Conservation (phyloP, 805 yeast genomes). For the Ogataea nonfermentans region DNA sequence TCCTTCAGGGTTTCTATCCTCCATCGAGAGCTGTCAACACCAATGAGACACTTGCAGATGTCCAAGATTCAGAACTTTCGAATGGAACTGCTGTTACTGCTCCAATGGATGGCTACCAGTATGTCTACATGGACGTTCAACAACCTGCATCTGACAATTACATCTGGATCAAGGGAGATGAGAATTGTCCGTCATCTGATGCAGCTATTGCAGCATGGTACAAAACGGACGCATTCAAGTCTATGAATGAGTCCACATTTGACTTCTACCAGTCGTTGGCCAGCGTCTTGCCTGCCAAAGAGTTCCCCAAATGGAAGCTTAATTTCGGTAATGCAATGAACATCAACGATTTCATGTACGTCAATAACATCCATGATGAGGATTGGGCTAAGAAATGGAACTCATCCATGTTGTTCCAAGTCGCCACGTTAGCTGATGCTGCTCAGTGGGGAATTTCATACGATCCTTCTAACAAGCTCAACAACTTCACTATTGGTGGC, state of each 20-base stretch:
- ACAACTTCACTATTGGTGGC: conserved; percentile 42
- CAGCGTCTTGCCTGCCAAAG: conserved; percentile 26
- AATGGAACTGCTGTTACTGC: conserved; percentile 40
- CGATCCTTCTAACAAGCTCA: conserved; percentile 29
- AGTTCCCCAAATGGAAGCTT: conserved; percentile 32
- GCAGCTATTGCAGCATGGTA: conserved; percentile 34
- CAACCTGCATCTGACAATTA: conserved; percentile 36
- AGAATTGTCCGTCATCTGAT: conserved; percentile 39
- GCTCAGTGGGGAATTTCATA: conserved; percentile 39
- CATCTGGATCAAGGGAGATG: conserved; percentile 44
- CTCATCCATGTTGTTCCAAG: conserved; percentile 31
- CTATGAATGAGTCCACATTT: conserved; percentile 35
- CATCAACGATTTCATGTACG: conserved; percentile 41
- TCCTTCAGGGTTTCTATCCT: conserved; percentile 49
- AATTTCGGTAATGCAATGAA: conserved; percentile 40
- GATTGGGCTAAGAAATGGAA: conserved; percentile 36
- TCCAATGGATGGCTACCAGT: conserved; percentile 47
- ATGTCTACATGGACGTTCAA: conserved; percentile 40
- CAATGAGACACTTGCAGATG: conserved; percentile 24
- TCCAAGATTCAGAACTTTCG: conserved; percentile 33
- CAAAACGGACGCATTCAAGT: conserved; percentile 32
- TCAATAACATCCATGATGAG: conserved; percentile 41
- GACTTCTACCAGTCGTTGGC: conserved; percentile 39
- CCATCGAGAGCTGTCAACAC: conserved; percentile 34
- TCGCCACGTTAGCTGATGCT: conserved; percentile 38